Conservation (phyloP, 257 asterid genomes). For the Solanum chilense region DNA sequence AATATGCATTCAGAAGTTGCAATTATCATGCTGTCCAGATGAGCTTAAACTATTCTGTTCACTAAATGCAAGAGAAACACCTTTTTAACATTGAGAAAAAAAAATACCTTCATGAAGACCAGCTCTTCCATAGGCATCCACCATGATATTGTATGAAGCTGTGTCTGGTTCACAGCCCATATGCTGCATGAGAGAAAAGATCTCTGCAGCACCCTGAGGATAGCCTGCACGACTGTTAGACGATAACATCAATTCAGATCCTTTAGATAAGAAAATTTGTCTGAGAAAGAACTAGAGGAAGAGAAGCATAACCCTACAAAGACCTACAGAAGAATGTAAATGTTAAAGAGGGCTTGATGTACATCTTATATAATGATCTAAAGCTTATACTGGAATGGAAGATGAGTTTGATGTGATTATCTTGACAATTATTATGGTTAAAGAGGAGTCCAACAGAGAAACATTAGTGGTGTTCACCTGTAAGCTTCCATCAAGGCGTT, state of each 20-base stretch:
- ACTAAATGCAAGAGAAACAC: background rate
- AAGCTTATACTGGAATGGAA: background rate
- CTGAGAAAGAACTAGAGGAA: background rate
- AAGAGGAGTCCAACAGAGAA: background rate
- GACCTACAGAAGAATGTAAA: background rate
- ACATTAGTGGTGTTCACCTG: slow-evolving; percentile 25
- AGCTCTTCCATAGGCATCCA: slow-evolving; percentile 86
- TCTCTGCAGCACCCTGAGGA: slow-evolving; percentile 79
- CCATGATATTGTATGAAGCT: slow-evolving; percentile 76
- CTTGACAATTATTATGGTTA: background rate
- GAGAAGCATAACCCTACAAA: background rate
- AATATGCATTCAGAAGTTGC: background rate
- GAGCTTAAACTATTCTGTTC: background rate
- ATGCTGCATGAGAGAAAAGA: slow-evolving; percentile 74
- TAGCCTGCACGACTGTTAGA: slow-evolving; percentile 67
- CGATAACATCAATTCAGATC: background rate
- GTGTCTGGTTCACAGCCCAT: slow-evolving; percentile 85
- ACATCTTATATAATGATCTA: background rate
- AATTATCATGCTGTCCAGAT: background rate
- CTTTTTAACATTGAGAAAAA: background rate
- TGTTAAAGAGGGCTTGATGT: background rate
- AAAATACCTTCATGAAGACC: slow-evolving; percentile 61
- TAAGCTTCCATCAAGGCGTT: slow-evolving; percentile 93
- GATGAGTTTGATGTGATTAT: background rate
- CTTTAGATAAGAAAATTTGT: background rate